Evolutionary conservation across 1,284 basidiomycete species (phyloP), one percentile per base, ranked within the genome.

Genomic region (Moesziomyces globuligerus): DNA sequence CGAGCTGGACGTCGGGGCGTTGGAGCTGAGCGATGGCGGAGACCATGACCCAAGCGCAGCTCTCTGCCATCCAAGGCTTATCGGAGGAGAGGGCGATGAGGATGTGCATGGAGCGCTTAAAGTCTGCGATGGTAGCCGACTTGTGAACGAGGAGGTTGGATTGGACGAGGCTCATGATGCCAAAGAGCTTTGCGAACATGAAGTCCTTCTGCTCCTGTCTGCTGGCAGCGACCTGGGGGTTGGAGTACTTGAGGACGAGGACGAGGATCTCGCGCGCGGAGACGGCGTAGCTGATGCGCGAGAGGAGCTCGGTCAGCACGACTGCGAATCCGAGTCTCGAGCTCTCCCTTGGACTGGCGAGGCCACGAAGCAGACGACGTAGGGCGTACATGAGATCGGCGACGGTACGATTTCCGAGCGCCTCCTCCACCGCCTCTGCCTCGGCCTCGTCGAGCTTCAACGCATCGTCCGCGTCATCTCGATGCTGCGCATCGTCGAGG

Each of bases 241-340:
- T 65, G 3, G 78, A 75, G 28, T 78, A 62, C 29, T 76, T 74
- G 44, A 80, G 67, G 36, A 80, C 48, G 39, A 79, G 75, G 17
- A 52, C 48, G 44, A 81, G 74, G 21, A 78, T 52, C 60, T 79
- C 74, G 34, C 65, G 50, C 89, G 39, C 89, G 88, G 48, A 88
- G 87, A 97, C 87, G 6, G 91, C 91, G 13, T 64, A 58, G 64
- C 89, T 85, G 76, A 97, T 86, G 42, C 90, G 87, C 20, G 90
- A 88, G 32, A 98, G 85, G 1, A 98, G 86, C 93, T 97, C 94
- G 1, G 95, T 94, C 72, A 98, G 85, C 18, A 94, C 93, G 40
- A 98, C 94, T 8, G 94, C 92, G 81, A 98, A 98, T 13, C 95
- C 95, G 32, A 96, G 85, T 70, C 95, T 85, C 81, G 93, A 94